Percentiles rank a stretch among this genome's conserved stretches.
phyloP scores from a whole-genome alignment of 2,329 filamentous ascomycete genomes.

The Biscogniauxia mediterranea region DNA sequence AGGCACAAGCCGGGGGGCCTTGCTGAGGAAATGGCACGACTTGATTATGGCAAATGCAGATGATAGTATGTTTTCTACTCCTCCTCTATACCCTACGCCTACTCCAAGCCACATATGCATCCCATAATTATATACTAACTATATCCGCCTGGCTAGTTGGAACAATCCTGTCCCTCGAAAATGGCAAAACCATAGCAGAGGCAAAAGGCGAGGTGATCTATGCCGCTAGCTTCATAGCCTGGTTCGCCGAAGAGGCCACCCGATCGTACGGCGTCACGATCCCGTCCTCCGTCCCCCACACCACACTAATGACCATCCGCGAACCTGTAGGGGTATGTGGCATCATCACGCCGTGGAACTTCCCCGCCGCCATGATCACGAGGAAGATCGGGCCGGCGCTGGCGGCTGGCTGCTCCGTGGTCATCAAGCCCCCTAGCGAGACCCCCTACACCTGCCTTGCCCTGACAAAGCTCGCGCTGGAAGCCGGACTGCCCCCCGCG shows the following conservation, averaged over 20 bases:
- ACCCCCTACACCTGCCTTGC: constrained; percentile 35
- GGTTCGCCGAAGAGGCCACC: constrained; percentile 62
- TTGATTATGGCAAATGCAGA: constrained; percentile 4
- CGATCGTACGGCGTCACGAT: constrained; percentile 61
- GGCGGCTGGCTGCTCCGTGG: constrained; percentile 32
- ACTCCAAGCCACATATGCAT: too few species aligned
- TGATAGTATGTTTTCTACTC: constrained; percentile 1
- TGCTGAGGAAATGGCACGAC: constrained; percentile 5
- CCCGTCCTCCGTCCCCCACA: constrained; percentile 55
- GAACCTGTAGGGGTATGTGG: constrained; percentile 68
- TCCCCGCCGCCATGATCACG: constrained; percentile 54
- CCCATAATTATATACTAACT: too few species aligned
- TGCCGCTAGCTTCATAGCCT: constrained; percentile 59
- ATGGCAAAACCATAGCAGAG: constrained; percentile 64
- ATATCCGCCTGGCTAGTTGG: constrained; percentile 22
- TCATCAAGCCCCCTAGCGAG: constrained; percentile 36
- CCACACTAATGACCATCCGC: constrained; percentile 61
- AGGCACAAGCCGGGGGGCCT: too few species aligned
- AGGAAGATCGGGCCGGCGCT: constrained; percentile 16
- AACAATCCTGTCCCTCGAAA: constrained; percentile 67
- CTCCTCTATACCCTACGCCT: not conserved
- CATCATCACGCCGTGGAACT: constrained; percentile 68
- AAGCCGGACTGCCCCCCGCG: constrained; percentile 25
- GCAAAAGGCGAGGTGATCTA: constrained; percentile 58
- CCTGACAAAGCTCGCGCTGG: constrained; percentile 31